These are phyloP conservation scores for Aspergillus ochraceus DNA, from an alignment of 2,329 filamentous ascomycete species.

Conservation along the genomic window DNA sequence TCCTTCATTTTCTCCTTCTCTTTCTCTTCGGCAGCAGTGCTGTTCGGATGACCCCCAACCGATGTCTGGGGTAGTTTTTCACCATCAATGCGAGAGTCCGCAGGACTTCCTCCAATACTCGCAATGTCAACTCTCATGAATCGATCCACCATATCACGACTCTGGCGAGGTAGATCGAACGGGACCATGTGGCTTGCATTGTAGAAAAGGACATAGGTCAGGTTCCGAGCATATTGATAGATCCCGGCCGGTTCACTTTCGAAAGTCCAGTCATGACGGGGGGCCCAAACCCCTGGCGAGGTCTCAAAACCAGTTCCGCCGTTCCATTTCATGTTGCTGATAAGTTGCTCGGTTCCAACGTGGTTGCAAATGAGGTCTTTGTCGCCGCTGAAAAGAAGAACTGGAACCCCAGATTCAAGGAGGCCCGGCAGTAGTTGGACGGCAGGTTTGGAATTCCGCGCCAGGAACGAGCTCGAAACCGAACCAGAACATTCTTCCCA, in stretches of 20 bases:
- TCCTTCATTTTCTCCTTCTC: slow-evolving; percentile 74
- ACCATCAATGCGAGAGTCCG: slow-evolving; percentile 79
- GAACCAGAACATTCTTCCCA: slow-evolving; percentile 88
- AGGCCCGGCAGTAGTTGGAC: slow-evolving; percentile 74
- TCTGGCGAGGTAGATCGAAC: slow-evolving; percentile 83
- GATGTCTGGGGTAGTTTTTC: slow-evolving; percentile 77
- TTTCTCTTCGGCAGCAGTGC: slow-evolving; percentile 64
- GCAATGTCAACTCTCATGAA: slow-evolving; percentile 93
- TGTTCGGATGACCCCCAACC: slow-evolving; percentile 72
- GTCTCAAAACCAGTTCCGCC: slow-evolving; percentile 88
- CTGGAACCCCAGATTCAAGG: slow-evolving; percentile 68
- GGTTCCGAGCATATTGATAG: slow-evolving; percentile 90
- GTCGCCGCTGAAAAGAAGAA: slow-evolving; percentile 88
- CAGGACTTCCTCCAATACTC: slow-evolving; percentile 76
- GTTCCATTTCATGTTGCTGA: slow-evolving; percentile 88
- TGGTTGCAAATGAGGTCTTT: slow-evolving; percentile 98
- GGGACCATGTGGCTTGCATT: slow-evolving; percentile 98
- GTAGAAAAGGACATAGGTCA: slow-evolving; percentile 94
- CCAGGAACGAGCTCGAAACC: slow-evolving; percentile 71
- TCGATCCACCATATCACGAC: slow-evolving; percentile 93
- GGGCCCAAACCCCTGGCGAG: slow-evolving; percentile 82
- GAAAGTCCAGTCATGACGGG: slow-evolving; percentile 91
- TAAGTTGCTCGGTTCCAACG: slow-evolving; percentile 85
- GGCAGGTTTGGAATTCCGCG: slow-evolving; percentile 70
- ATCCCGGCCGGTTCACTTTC: slow-evolving; percentile 85